A percentile compares a stretch with the other conserved stretches of the same genome.
phyloP scores from a whole-genome alignment of 2,329 filamentous ascomycete genomes.

The Aspergillus fumigatus region DNA sequence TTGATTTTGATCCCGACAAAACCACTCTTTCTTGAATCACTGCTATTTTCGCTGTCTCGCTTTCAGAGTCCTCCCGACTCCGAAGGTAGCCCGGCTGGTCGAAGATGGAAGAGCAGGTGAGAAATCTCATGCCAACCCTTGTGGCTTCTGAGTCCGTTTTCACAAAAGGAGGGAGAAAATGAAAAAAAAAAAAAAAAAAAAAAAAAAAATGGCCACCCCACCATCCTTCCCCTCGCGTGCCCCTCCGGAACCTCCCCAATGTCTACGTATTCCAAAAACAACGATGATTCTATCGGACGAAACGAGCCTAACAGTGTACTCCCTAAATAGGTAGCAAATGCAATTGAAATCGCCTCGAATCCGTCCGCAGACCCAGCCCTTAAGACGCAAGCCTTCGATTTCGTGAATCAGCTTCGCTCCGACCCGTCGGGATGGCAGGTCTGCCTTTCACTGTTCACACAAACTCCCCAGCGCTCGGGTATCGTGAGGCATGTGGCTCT shows the following conservation, averaged over 20 bases:
- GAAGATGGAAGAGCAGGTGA: constrained; percentile 45
- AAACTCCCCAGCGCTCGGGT: constrained; percentile 69
- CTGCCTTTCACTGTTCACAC: constrained; percentile 79
- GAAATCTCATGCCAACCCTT: constrained; percentile 8
- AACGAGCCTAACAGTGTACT: constrained; percentile 14
- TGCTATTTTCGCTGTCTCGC: constrained; percentile 20
- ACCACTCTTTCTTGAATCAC: constrained; percentile 12
- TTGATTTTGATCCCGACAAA: constrained; percentile 17
- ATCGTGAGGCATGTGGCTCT: constrained; percentile 84
- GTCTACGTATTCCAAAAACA: neutral
- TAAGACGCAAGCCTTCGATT: constrained; percentile 67
- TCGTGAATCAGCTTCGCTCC: constrained; percentile 66
- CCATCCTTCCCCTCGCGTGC: constrained; percentile 14
- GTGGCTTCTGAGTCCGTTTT: neutral
- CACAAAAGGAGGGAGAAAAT: constrained; percentile 1
- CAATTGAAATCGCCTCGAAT: constrained; percentile 90
- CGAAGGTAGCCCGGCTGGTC: constrained; percentile 34
- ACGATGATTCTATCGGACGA: neutral
- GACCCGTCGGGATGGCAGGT: constrained; percentile 87
- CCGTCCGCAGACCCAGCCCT: constrained; percentile 69
- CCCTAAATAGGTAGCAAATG: constrained; percentile 71
- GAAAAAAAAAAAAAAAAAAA: constrained; percentile 10
- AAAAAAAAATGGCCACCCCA: constrained; percentile 11
- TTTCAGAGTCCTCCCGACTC: constrained; percentile 21
- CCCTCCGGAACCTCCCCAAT: constrained; percentile 12